A percentile compares a stretch with the other conserved stretches of the same genome.
These are phyloP conservation scores for Chaetomiaceae sp. DNA, from an alignment of 2,329 filamentous ascomycete species.

Conservation along the genomic window DNA sequence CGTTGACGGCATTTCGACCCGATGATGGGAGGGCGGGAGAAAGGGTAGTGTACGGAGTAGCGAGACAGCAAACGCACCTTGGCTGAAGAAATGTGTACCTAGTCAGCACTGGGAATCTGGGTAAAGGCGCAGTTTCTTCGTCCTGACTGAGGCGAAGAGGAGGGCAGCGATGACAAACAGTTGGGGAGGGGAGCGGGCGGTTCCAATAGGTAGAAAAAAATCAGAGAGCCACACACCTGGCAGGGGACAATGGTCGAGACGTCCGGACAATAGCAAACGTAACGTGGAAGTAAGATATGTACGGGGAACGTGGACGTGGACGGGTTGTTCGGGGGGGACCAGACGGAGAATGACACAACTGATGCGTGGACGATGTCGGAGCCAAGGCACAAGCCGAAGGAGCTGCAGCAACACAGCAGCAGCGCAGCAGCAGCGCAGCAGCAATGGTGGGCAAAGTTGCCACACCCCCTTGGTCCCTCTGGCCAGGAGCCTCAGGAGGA, in stretches of 20 bases:
- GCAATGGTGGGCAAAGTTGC: too few relatives aligned
- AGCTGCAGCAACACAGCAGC: background rate
- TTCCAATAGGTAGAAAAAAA: slow-evolving; percentile 19
- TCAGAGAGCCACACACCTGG: background rate
- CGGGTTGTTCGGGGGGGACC: slow-evolving; percentile 6
- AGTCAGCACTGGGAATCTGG: background rate
- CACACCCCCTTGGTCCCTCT: too few relatives aligned
- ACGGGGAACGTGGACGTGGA: background rate
- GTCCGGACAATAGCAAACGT: slow-evolving; percentile 6
- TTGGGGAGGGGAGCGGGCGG: background rate
- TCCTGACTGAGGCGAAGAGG: background rate
- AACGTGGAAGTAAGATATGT: too few relatives aligned
- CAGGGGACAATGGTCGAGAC: slow-evolving; percentile 9
- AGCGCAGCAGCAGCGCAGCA: too few relatives aligned
- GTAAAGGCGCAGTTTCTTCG: background rate
- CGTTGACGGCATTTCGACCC: slow-evolving; percentile 6
- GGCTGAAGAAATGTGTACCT: background rate
- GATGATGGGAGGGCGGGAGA: background rate
- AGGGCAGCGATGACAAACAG: too few relatives aligned
- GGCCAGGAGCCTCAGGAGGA: background rate
- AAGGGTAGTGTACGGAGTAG: too few relatives aligned
- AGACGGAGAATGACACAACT: background rate
- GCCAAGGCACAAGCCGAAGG: background rate
- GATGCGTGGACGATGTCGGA: slow-evolving; percentile 10
- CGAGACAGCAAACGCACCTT: background rate